These are phyloP conservation scores for Pulveroboletus ravenelii DNA, from an alignment of 768 basidiomycete species.

Conservation along the genomic window DNA sequence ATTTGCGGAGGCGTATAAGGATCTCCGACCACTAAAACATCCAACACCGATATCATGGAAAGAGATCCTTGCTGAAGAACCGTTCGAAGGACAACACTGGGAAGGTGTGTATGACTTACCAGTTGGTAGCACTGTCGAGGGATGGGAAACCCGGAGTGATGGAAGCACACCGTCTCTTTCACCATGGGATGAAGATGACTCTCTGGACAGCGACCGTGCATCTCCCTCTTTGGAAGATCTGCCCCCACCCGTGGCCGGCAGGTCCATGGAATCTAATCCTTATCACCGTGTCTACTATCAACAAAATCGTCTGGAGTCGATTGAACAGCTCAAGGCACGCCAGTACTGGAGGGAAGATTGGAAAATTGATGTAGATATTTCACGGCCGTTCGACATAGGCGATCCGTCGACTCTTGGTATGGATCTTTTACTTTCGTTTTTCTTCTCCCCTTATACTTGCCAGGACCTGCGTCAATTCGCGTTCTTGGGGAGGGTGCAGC, in stretches of 20 bases:
- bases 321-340: slow-evolving; percentile 56
- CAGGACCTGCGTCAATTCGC: slow-evolving; percentile 45
- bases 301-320: slow-evolving; percentile 39
- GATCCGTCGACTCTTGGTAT: slow-evolving; percentile 72
- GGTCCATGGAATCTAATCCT: background rate
- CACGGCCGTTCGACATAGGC: slow-evolving; percentile 53
- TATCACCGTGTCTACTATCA: slow-evolving; percentile 1
- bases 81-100: slow-evolving; percentile 85
- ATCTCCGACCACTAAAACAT: slow-evolving; percentile 26
- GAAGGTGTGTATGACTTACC: slow-evolving; percentile 61
- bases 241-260: slow-evolving; percentile 3
- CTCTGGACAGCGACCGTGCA: slow-evolving; percentile 16
- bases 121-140: slow-evolving; percentile 41
- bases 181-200: slow-evolving; percentile 54
- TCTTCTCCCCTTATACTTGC: background rate
- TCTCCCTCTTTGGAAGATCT: slow-evolving; percentile 11
- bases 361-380: slow-evolving; percentile 43
- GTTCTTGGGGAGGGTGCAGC: slow-evolving; percentile 36
- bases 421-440: slow-evolving; percentile 3
- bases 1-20: slow-evolving; percentile 51
- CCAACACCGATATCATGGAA: slow-evolving; percentile 60
- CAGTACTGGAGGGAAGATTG: slow-evolving; percentile 78
- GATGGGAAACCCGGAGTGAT: slow-evolving; percentile 43
- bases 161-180: slow-evolving; percentile 68
- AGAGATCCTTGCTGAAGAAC: slow-evolving; percentile 76